These are phyloP conservation scores for Trichopus zeylanicus DNA, from an alignment of 116 monocot species.

Conservation along the genomic window DNA sequence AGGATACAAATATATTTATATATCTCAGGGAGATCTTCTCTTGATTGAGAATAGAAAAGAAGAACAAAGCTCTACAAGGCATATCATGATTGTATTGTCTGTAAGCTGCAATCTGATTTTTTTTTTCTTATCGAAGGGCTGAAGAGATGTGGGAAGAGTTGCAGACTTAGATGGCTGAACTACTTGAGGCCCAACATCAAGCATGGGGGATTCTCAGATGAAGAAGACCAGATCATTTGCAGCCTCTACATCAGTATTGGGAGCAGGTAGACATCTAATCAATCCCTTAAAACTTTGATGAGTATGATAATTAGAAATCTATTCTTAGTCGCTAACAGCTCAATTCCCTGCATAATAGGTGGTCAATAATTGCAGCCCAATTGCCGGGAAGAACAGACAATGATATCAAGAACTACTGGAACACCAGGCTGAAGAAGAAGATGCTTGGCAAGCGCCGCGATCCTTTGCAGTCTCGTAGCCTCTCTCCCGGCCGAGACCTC, in stretches of 20 bases:
- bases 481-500: too few species aligned
- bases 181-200: slow-evolving; percentile 83
- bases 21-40: too few species aligned
- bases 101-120: too few species aligned
- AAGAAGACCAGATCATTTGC: slow-evolving; percentile 80
- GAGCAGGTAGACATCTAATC: slow-evolving; percentile 65
- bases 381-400: slow-evolving; percentile 83
- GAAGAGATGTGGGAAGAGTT: slow-evolving; percentile 81
- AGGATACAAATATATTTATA: too few species aligned
- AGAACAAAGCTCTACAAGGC: too few species aligned
- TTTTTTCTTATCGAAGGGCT: slow-evolving; percentile 31
- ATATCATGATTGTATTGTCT: too few species aligned
- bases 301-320: too few species aligned
- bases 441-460: slow-evolving; percentile 49
- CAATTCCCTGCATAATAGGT: slow-evolving; percentile 23
- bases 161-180: slow-evolving; percentile 90
- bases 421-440: slow-evolving; percentile 80
- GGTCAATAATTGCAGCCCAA: slow-evolving; percentile 86
- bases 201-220: slow-evolving; percentile 84
- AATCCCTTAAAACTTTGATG: too few species aligned
- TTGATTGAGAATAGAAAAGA: too few species aligned
- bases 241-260: slow-evolving; percentile 86
- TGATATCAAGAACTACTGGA: slow-evolving; percentile 90
- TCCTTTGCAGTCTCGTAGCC: too few species aligned
- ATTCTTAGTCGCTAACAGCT: too few species aligned